These are phyloP conservation scores for Ophiostoma ulmi DNA, from an alignment of 2,329 filamentous ascomycete species.

Conservation along the genomic window DNA sequence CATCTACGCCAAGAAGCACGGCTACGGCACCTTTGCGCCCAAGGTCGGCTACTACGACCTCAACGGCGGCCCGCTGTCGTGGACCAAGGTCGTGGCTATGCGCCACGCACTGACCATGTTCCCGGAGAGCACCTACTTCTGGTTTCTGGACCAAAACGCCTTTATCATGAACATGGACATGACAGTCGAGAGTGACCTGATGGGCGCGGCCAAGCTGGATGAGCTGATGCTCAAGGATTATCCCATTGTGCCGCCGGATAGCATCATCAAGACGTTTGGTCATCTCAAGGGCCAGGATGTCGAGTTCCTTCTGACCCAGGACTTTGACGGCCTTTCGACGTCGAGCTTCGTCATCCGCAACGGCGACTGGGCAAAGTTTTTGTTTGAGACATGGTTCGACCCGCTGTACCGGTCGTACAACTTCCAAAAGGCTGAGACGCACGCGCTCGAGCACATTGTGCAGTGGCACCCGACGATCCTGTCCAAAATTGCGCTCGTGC, in stretches of 20 bases:
- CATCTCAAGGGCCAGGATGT: constrained; percentile 73
- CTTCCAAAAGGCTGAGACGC: constrained; percentile 88
- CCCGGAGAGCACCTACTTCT: constrained; percentile 74
- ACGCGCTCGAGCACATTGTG: constrained; percentile 76
- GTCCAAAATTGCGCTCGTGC: constrained; percentile 82
- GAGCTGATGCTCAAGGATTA: constrained; percentile 76
- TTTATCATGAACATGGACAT: constrained; percentile 80
- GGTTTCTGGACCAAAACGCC: constrained; percentile 78
- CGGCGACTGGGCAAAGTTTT: constrained; percentile 87
- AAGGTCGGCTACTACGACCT: constrained; percentile 71
- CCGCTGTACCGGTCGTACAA: constrained; percentile 91
- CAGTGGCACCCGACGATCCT: constrained; percentile 98
- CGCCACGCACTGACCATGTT: constrained; percentile 81
- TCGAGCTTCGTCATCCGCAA: constrained; percentile 75
- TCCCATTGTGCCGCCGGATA: constrained; percentile 87
- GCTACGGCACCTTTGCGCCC: constrained; percentile 81
- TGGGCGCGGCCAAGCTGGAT: constrained; percentile 63
- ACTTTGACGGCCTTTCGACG: constrained; percentile 69
- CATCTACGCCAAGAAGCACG: constrained; percentile 79
- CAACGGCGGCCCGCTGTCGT: constrained; percentile 54
- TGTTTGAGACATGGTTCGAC: constrained; percentile 94
- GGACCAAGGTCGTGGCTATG: constrained; percentile 76
- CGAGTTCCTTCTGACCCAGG: constrained; percentile 79
- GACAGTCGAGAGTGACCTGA: constrained; percentile 65
- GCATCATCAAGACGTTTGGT: constrained; percentile 89